These are phyloP conservation scores for Solanum virginianum DNA, from an alignment of 257 asterid species.

Conservation along the genomic window DNA sequence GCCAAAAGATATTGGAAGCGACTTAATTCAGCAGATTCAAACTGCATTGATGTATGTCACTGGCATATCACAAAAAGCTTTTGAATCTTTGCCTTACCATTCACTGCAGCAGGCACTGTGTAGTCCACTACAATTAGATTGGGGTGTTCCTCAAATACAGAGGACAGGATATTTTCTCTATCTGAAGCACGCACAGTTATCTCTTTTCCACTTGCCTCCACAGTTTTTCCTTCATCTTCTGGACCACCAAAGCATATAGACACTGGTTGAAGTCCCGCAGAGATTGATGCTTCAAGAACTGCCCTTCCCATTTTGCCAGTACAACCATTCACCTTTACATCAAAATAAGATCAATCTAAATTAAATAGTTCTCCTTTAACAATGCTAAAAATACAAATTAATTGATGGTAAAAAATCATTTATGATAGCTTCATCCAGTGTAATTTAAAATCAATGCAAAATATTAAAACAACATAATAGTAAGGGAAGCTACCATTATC, in stretches of 20 bases:
- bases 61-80: not conserved
- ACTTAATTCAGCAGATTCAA: not conserved
- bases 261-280: constrained; percentile 77
- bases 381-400: not conserved
- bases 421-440: not conserved
- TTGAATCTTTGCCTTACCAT: constrained; percentile 30
- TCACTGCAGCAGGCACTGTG: constrained; percentile 76
- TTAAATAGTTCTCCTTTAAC: not conserved
- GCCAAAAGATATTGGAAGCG: not conserved
- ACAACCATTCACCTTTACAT: constrained; percentile 69
- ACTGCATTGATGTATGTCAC: constrained; percentile 13
- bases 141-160: constrained; percentile 46
- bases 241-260: constrained; percentile 73
- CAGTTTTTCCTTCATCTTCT: constrained; percentile 50
- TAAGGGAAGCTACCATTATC: constrained; percentile 30
- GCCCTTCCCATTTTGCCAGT: constrained; percentile 93
- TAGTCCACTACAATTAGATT: constrained; percentile 69
- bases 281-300: constrained; percentile 77
- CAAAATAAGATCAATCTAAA: not conserved
- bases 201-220: constrained; percentile 58
- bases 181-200: constrained; percentile 55
- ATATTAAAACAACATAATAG: not conserved
- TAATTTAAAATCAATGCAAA: not conserved
- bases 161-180: constrained; percentile 42
- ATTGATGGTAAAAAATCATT: not conserved